phyloP scores from a whole-genome alignment of 192 early-diverging fungal genomes.

The Radiomyces spectabilis region DNA sequence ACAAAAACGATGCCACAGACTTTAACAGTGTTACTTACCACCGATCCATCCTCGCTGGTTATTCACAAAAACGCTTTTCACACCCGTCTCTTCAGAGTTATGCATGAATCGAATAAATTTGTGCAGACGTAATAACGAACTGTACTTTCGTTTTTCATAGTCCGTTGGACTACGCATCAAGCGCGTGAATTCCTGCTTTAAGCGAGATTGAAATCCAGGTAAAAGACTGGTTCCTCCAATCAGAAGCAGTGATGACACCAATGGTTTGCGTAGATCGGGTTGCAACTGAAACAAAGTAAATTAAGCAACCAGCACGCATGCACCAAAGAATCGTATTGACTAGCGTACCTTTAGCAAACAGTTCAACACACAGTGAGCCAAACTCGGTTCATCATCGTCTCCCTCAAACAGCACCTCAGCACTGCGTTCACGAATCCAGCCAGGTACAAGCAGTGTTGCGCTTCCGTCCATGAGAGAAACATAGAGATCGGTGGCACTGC shows the following conservation, averaged over 20 bases:
- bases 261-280: slow-evolving; percentile 59
- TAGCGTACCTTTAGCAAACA: slow-evolving; percentile 40
- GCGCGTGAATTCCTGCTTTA: slow-evolving; percentile 54
- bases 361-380: slow-evolving; percentile 50
- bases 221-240: slow-evolving; percentile 73
- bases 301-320: background rate
- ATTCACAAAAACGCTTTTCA: slow-evolving; percentile 53
- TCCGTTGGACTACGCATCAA: slow-evolving; percentile 33
- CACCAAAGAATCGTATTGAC: background rate
- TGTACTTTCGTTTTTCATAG: slow-evolving; percentile 37
- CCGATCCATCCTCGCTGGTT: slow-evolving; percentile 80
- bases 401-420: slow-evolving; percentile 76
- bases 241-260: slow-evolving; percentile 61
- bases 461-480: slow-evolving; percentile 26
- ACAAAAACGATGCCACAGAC: background rate
- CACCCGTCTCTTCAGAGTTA: slow-evolving; percentile 19
- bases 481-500: slow-evolving; percentile 39
- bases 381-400: slow-evolving; percentile 39
- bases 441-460: slow-evolving; percentile 56
- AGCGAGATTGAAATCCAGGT: slow-evolving; percentile 56
- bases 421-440: slow-evolving; percentile 80
- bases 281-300: slow-evolving; percentile 36
- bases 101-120: slow-evolving; percentile 50
- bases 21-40: slow-evolving; percentile 17
- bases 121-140: slow-evolving; percentile 33